Evolutionary conservation across 345 rosid species (phyloP).

Genomic region (Carallia pectinifolia): DNA sequence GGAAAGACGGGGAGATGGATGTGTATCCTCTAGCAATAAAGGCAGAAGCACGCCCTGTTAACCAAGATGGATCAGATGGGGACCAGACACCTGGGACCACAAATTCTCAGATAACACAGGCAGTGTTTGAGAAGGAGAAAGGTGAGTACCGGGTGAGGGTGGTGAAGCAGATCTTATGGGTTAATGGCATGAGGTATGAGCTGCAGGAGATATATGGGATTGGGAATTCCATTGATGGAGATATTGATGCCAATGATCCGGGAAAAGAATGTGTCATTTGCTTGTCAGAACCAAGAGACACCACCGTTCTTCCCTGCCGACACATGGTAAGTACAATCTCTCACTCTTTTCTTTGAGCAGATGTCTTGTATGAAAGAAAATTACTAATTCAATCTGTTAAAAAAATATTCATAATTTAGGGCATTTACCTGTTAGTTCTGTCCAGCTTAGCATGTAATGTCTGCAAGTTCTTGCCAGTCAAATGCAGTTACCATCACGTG

Average conservation of each 20-base stretch:
- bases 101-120: constrained; percentile 83
- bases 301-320: constrained; percentile 95
- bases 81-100: constrained; percentile 33
- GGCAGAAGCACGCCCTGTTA: constrained; percentile 57
- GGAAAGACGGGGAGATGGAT: constrained; percentile 37
- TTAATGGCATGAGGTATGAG: constrained; percentile 69
- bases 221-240: constrained; percentile 82
- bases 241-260: constrained; percentile 71
- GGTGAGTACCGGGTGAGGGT: constrained; percentile 70
- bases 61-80: constrained; percentile 40
- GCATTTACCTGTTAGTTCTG: neutral
- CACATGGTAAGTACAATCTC: constrained; percentile 66
- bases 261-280: constrained; percentile 98
- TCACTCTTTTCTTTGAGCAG: neutral
- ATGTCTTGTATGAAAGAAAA: neutral
- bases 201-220: constrained; percentile 97
- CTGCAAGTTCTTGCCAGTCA: neutral
- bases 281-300: constrained; percentile 91
- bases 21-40: constrained; percentile 79
- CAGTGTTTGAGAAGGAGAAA: constrained; percentile 67
- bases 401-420: neutral
- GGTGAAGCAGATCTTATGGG: constrained; percentile 87
- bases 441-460: neutral
- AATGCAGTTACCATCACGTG: neutral
- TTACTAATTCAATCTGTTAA: neutral